Evolutionary conservation across 2,329 filamentous ascomycete species (phyloP).

Genomic region (Aspergillus terreus): DNA sequence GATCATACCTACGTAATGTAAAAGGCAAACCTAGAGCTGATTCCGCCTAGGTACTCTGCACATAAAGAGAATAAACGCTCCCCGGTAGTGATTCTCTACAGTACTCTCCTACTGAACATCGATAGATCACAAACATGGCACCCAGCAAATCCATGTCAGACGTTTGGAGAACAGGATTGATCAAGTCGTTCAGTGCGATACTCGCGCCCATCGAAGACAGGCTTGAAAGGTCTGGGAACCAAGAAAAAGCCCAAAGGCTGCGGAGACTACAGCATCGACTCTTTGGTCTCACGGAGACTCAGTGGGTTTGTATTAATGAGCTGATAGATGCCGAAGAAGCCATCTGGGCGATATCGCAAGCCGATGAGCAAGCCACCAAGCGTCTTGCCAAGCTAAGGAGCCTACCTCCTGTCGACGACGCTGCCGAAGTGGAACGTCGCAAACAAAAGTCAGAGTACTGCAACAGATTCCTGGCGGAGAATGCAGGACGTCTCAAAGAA

Average conservation of each 20-base stretch:
- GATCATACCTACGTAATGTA: too few relatives aligned
- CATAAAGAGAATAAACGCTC: too few relatives aligned
- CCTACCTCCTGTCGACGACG: not conserved
- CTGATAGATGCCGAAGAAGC: not conserved
- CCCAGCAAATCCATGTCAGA: too few relatives aligned
- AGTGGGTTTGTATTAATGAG: not conserved
- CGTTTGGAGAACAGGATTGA: too few relatives aligned
- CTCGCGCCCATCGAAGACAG: too few relatives aligned
- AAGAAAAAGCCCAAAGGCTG: not conserved
- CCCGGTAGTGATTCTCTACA: too few relatives aligned
- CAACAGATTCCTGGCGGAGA: not conserved
- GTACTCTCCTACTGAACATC: too few relatives aligned
- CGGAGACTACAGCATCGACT: not conserved
- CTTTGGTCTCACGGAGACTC: not conserved
- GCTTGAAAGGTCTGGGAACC: not conserved
- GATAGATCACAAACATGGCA: too few relatives aligned
- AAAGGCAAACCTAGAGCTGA: too few relatives aligned
- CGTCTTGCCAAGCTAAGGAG: not conserved
- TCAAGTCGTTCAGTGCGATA: too few relatives aligned
- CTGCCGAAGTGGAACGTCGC: not conserved
- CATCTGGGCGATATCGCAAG: not conserved
- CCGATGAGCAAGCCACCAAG: not conserved
- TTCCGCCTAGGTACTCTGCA: too few relatives aligned
- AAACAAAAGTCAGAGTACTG: not conserved
- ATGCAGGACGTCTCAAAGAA: too few relatives aligned